Conservation (phyloP, 768 basidiomycete genomes). For the Suillus paluster region DNA sequence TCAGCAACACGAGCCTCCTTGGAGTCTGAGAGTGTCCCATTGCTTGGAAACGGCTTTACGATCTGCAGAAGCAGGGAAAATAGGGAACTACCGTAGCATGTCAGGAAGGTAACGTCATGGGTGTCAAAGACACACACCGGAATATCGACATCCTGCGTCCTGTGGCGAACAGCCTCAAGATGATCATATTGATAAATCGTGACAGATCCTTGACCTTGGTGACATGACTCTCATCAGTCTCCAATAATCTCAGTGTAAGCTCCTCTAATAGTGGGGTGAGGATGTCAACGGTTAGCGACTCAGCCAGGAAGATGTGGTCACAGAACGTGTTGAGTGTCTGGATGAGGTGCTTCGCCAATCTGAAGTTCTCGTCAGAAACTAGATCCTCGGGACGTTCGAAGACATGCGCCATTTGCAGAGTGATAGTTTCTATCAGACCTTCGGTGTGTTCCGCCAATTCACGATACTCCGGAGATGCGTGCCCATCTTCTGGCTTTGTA, state of each 20-base stretch:
- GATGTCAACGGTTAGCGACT: conserved; percentile 84
- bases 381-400: conserved; percentile 84
- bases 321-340: conserved; percentile 96
- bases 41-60: conserved; percentile 80
- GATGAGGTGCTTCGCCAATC: conserved; percentile 95
- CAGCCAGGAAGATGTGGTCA: conserved; percentile 86
- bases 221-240: conserved; percentile 87
- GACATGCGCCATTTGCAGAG: conserved; percentile 88
- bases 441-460: conserved; percentile 81
- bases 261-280: conserved; percentile 89
- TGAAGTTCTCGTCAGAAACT: conserved; percentile 78
- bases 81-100: conserved; percentile 44
- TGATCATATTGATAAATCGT: conserved; percentile 98
- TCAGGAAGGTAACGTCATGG: conserved; percentile 14
- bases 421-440: conserved; percentile 88
- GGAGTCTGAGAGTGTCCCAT: conserved; percentile 71
- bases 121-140: conserved; percentile 54
- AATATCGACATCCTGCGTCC: conserved; percentile 90
- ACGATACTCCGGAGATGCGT: conserved; percentile 68
- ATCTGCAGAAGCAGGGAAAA: conserved; percentile 84
- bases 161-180: conserved; percentile 90
- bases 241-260: conserved; percentile 86
- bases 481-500: conserved; percentile 73
- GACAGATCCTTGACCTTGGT: conserved; percentile 92
- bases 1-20: conserved; percentile 90